These are phyloP conservation scores for Teunomyces gatunensis DNA, from an alignment of 805 yeast species.

Conservation along the genomic window DNA sequence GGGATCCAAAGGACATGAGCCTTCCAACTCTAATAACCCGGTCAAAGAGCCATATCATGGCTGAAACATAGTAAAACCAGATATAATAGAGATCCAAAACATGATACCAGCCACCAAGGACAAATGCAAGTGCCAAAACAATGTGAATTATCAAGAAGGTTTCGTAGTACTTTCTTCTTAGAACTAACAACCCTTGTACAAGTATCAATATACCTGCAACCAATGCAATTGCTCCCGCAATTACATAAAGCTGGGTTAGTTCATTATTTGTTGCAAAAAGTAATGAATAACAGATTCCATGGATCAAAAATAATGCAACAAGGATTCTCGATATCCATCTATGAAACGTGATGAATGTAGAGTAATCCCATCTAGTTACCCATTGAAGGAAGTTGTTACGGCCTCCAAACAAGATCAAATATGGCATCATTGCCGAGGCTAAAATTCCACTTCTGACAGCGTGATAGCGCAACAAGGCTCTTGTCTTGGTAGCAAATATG, in stretches of 20 bases:
- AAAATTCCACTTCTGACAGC: slow-evolving; percentile 20
- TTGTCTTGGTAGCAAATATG: slow-evolving; percentile 14
- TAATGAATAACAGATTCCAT: slow-evolving; percentile 19
- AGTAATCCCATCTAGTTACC: slow-evolving; percentile 37
- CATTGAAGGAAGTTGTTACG: slow-evolving; percentile 37
- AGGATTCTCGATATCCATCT: slow-evolving; percentile 53
- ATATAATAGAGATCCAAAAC: slow-evolving; percentile 8
- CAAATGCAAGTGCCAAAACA: slow-evolving; percentile 17
- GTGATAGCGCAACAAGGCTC: slow-evolving; percentile 21
- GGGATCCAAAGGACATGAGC: slow-evolving; percentile 20
- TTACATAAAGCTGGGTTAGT: slow-evolving; percentile 16
- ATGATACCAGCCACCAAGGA: slow-evolving; percentile 19
- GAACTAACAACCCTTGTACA: slow-evolving; percentile 17
- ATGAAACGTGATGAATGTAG: slow-evolving; percentile 57
- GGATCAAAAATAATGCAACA: slow-evolving; percentile 42
- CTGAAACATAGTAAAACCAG: slow-evolving; percentile 16
- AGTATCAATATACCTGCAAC: slow-evolving; percentile 13
- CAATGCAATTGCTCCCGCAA: slow-evolving; percentile 20
- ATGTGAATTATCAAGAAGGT: slow-evolving; percentile 22
- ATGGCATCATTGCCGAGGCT: slow-evolving; percentile 28
- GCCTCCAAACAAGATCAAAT: slow-evolving; percentile 34
- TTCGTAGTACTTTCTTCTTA: slow-evolving; percentile 22
- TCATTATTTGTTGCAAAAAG: not conserved
- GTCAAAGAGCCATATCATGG: slow-evolving; percentile 24
- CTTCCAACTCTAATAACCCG: slow-evolving; percentile 19